Evolutionary conservation across 2,329 filamentous ascomycete species (phyloP).

Genomic region (Fusarium sp.): DNA sequence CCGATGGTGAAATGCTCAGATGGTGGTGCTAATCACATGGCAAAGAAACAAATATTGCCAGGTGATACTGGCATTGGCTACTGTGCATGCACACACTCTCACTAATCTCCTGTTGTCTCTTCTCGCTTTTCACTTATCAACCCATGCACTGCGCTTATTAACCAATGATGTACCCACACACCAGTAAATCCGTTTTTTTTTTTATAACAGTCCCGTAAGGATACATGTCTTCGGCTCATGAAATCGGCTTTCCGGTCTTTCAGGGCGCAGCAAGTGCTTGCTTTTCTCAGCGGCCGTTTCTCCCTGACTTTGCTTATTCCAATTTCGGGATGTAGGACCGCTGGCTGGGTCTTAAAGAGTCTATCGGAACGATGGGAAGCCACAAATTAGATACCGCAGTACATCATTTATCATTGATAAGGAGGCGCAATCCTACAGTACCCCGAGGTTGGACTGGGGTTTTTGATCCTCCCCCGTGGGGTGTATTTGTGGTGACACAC

Average conservation of each 20-base stretch:
- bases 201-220: background rate
- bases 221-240: slow-evolving; percentile 6
- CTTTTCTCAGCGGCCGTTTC: slow-evolving; percentile 19
- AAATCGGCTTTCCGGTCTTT: slow-evolving; percentile 14
- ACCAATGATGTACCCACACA: slow-evolving; percentile 6
- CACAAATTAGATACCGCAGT: slow-evolving; percentile 19
- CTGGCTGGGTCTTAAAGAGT: slow-evolving; percentile 17
- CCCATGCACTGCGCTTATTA: slow-evolving; percentile 17
- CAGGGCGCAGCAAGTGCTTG: slow-evolving; percentile 16
- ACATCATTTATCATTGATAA: slow-evolving; percentile 12
- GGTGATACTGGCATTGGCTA: slow-evolving; percentile 25
- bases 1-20: slow-evolving; percentile 37
- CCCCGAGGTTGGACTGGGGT: slow-evolving; percentile 24
- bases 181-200: background rate
- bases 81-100: slow-evolving; percentile 16
- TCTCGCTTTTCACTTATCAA: slow-evolving; percentile 10
- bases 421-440: slow-evolving; percentile 12
- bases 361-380: slow-evolving; percentile 33
- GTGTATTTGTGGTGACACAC: slow-evolving; percentile 32
- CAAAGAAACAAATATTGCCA: slow-evolving; percentile 25
- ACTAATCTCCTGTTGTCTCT: slow-evolving; percentile 22
- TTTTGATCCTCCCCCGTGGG: slow-evolving; percentile 22
- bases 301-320: slow-evolving; percentile 17
- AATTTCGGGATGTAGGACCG: slow-evolving; percentile 19
- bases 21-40: slow-evolving; percentile 40